phyloP scores from a whole-genome alignment of 176 grass and related monocot genomes.

The Triticum monococcum region DNA sequence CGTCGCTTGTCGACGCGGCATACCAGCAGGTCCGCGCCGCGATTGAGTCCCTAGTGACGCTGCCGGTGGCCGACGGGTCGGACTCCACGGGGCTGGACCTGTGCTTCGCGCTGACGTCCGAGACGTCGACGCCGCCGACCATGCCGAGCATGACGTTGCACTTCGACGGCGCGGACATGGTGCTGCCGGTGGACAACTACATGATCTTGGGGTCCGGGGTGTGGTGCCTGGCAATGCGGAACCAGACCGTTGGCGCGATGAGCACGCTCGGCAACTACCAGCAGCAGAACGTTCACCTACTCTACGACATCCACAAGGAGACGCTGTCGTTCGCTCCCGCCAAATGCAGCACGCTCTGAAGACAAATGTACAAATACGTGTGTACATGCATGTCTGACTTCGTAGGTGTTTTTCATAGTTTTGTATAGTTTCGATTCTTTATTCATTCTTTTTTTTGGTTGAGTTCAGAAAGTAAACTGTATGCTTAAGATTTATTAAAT shows the following conservation, averaged over 20 bases:
- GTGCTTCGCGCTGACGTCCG: slow-evolving; percentile 46
- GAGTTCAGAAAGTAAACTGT: neutral
- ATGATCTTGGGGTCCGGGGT: slow-evolving; percentile 42
- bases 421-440: neutral
- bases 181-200: slow-evolving; percentile 50
- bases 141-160: slow-evolving; percentile 54
- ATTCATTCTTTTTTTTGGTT: neutral
- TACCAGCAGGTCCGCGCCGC: slow-evolving; percentile 37
- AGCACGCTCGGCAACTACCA: slow-evolving; percentile 64
- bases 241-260: slow-evolving; percentile 13
- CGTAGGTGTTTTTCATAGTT: neutral
- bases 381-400: neutral
- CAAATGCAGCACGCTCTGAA: slow-evolving; percentile 46
- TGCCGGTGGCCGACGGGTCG: slow-evolving; percentile 28
- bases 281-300: slow-evolving; percentile 76
- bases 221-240: slow-evolving; percentile 51
- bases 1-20: slow-evolving; percentile 26
- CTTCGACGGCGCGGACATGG: slow-evolving; percentile 61
- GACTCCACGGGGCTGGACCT: slow-evolving; percentile 36
- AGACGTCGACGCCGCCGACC: slow-evolving; percentile 18
- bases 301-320: slow-evolving; percentile 55
- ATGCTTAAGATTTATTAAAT: neutral
- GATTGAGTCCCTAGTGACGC: slow-evolving; percentile 27
- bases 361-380: neutral
- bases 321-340: slow-evolving; percentile 53